Evolutionary conservation across 176 grass and related monocot species (phyloP), one percentile per base, ranked within the genome.

Genomic region (Elaeis guineensis): DNA sequence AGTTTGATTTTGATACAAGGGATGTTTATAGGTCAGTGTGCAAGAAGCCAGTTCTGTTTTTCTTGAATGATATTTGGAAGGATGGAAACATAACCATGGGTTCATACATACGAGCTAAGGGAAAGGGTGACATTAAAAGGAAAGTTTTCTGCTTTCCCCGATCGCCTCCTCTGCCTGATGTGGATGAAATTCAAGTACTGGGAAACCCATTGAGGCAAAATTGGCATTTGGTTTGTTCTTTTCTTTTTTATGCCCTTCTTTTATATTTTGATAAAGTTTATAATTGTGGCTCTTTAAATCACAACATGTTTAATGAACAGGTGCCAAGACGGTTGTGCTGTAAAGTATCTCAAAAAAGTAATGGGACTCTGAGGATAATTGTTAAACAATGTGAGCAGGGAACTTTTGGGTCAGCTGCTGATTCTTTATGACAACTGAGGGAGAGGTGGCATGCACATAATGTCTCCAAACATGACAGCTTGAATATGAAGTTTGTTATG

Each of bases 1-100:
- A 98, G 67, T 98, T 89, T 48, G 93, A 98, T 70, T 89, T 98
- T 74, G 93, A 98, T 70, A 98, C 93, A 51, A 89, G 77, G 70
- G 93, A 92, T 71, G 61, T 69, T 60, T 83, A 85, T 54, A 88
- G 75, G 58, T 96, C 83, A 54, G 69, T 96, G 55, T 98, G 93
- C 84, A 98, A 79, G 79, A 92, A 85, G 59, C 93, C 93, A 48
- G 66, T 81, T 50, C 69, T 77, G 58, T 89, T 92, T 77, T 98
- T 86, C 73, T 77, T 98, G 82, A 91, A 83, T 59, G 70, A 92
- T 67, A 57, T 89, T 59, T 78, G 76, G 76, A 92, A 73, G 59
- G 84, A 92, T 52, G 86, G 82, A 32, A 92, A 81, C 66, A 57
- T 78, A 63, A 98, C 83, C 3, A 69, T 73, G 74, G 81, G 84